Evolutionary conservation across 768 basidiomycete genomes (phyloP).

Genomic region (Leccinum uliginosum): DNA sequence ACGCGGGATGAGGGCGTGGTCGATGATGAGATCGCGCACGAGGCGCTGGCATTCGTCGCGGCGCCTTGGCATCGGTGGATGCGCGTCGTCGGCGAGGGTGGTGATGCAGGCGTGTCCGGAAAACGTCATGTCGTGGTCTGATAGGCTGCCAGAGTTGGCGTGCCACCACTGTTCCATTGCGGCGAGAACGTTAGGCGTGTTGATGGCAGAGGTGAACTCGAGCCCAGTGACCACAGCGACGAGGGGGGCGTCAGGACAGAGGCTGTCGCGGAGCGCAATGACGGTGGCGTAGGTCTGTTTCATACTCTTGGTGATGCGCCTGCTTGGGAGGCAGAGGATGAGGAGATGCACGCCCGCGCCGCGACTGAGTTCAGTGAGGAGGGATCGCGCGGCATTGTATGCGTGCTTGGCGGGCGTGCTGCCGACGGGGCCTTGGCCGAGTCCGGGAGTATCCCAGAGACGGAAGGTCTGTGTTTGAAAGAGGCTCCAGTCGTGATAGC

Average conservation of each 20-base stretch:
- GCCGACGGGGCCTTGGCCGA: conserved; percentile 13
- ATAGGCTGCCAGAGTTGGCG: conserved; percentile 10
- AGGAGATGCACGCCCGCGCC: conserved; percentile 18
- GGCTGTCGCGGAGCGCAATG: conserved; percentile 13
- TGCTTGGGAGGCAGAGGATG: conserved; percentile 17
- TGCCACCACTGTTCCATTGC: conserved; percentile 24
- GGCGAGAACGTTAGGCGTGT: conserved; percentile 2
- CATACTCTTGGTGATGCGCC: conserved; percentile 17
- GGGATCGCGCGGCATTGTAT: conserved; percentile 17
- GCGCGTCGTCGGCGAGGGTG: conserved; percentile 16
- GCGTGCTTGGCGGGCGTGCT: conserved; percentile 8
- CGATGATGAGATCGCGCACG: conserved; percentile 22
- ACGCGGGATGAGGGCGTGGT: conserved; percentile 21
- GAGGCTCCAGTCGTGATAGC: conserved; percentile 22
- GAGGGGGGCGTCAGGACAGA: conserved; percentile 17
- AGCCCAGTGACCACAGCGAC: conserved; percentile 19
- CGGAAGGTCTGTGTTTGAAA: conserved; percentile 20
- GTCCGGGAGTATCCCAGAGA: conserved; percentile 25
- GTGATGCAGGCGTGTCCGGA: conserved; percentile 22
- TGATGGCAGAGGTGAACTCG: conserved; percentile 6
- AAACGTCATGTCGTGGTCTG: conserved; percentile 10
- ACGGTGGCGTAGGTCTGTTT: conserved; percentile 20
- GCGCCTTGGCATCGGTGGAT: conserved; percentile 15
- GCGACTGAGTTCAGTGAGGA: conserved; percentile 18
- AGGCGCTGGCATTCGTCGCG: conserved; percentile 22